Conservation (phyloP, 2,329 filamentous ascomycete species). For the Colletotrichum sp. region DNA sequence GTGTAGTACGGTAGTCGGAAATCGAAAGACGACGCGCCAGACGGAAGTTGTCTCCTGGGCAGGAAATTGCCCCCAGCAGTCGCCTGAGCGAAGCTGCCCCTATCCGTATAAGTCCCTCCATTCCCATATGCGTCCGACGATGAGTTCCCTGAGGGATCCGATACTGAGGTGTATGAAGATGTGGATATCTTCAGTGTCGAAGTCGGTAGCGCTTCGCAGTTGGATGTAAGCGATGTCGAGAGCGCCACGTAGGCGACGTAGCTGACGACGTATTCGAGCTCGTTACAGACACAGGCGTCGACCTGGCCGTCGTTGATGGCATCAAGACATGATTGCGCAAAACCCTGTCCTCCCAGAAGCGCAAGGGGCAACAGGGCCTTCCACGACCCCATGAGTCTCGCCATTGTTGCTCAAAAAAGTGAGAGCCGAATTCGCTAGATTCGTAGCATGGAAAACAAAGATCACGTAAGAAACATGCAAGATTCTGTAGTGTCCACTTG, state of each 20-base stretch:
- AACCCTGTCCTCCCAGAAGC: neutral
- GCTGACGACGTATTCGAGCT: slow-evolving; percentile 12
- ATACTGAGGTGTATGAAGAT: neutral
- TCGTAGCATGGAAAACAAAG: neutral
- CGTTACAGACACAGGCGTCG: slow-evolving; percentile 11
- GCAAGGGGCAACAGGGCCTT: neutral
- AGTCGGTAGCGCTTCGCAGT: neutral
- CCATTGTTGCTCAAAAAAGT: neutral
- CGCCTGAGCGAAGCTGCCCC: neutral
- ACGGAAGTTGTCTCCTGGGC: neutral
- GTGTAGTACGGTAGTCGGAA: slow-evolving; percentile 9
- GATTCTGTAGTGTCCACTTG: neutral
- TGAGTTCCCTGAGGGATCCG: neutral
- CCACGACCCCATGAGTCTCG: neutral
- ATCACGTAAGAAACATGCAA: neutral
- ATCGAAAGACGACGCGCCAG: neutral
- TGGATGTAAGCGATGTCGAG: slow-evolving; percentile 10
- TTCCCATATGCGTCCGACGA: neutral
- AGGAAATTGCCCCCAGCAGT: neutral
- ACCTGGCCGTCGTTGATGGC: slow-evolving; percentile 1
- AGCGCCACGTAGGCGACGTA: slow-evolving; percentile 16
- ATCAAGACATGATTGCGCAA: slow-evolving; percentile 12
- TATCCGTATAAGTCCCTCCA: neutral
- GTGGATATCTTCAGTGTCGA: neutral
- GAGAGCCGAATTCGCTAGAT: neutral